Percentiles rank a stretch among this genome's conserved stretches.
These are phyloP conservation scores for Diaporthe batatas DNA, from an alignment of 2,329 filamentous ascomycete species.

Conservation along the genomic window DNA sequence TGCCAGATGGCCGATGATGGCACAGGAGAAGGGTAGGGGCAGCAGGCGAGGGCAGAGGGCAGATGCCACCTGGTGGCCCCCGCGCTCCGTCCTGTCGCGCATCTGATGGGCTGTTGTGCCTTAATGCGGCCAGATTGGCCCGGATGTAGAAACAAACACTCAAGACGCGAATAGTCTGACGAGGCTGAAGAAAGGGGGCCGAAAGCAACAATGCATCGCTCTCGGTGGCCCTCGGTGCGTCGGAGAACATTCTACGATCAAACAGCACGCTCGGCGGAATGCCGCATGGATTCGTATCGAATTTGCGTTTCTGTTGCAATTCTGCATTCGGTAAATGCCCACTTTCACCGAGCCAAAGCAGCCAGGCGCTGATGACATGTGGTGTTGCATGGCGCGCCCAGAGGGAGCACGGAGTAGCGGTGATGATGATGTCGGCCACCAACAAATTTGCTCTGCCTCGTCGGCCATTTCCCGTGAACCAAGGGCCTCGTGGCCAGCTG, in stretches of 20 bases:
- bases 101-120: constrained; percentile 20
- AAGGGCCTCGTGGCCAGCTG: constrained; percentile 27
- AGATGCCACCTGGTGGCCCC: constrained; percentile 26
- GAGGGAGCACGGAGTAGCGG: constrained; percentile 30
- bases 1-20: background rate
- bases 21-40: background rate
- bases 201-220: constrained; percentile 22
- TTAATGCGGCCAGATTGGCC: constrained; percentile 20
- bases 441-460: constrained; percentile 35
- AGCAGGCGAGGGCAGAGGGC: background rate
- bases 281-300: background rate
- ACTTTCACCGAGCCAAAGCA: constrained; percentile 32
- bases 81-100: constrained; percentile 30
- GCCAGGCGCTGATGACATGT: constrained; percentile 33
- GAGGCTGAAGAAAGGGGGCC: constrained; percentile 34
- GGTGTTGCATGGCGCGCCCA: constrained; percentile 31
- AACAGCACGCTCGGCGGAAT: constrained; percentile 2
- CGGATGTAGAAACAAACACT: background rate
- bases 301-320: constrained; percentile 4
- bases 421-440: constrained; percentile 33
- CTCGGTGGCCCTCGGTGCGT: constrained; percentile 7
- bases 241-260: constrained; percentile 9
- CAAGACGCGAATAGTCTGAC: constrained; percentile 9
- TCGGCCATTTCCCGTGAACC: constrained; percentile 33
- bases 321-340: constrained; percentile 25